Base-by-base conservation (phyloP, 345 rosid genomes). In the Linum usitatissimum region DNA sequence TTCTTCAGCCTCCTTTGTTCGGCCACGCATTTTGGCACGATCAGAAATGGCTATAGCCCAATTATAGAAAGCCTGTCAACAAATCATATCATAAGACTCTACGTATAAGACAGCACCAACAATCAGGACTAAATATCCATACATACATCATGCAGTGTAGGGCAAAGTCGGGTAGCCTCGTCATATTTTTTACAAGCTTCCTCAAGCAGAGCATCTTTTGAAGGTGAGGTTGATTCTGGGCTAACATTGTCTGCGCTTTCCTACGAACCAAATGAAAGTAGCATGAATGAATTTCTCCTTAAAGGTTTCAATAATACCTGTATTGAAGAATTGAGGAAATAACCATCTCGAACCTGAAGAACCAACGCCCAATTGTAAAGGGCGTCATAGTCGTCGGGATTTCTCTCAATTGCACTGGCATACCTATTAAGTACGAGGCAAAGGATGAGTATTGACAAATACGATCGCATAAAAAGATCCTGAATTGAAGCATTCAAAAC, bases 31-130 rank as follows among this genome's bases (percentile, higher is more conserved):
- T 83, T 88, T 94, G 60, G 99, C 99, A 73, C 99, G 79, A 73
- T 94, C 99, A 61, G 99, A 94, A 65, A 94, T 90, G 60, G 99
- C 99, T 69, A 94, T 94, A 45, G 99, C 99, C 97, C 99, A 94
- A 64, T 90, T 94, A 77, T 94, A 94, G 80, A 83, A 94, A 61
- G 99, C 99, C 99, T 94, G 71, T 56, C 72, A 79, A 72, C 64
- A 54, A 74, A 68, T 36, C 48, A 66, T 60, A 42, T 45, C 34
- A 66, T 5, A 59, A n/a, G 36, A 67, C 3, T 34, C 4, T 34
- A 34, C 38, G 3, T 34, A 34, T 34, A 34, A 34, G 38, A 34
- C 38, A 34, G 38, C 4, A 34, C 38, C 3, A n/a, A n/a, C n/a
- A n/a, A n/a, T 31, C 53, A n/a, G 45, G 49, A 13, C 3, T 19